Evolutionary conservation across 768 basidiomycete genomes (phyloP).

Genomic region (Boletus rubropictus): DNA sequence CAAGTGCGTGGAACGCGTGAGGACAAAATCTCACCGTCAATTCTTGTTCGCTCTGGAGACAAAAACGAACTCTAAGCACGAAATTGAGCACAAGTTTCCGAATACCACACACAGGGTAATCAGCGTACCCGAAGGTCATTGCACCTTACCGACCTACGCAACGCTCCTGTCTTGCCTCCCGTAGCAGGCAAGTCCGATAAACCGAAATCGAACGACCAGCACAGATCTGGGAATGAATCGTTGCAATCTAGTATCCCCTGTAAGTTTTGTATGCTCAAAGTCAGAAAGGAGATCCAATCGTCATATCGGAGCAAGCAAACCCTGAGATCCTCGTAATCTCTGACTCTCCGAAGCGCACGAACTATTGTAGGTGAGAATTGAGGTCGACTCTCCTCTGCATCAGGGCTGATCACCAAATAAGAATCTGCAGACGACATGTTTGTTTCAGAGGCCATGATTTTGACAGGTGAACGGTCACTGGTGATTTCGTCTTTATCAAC

Average conservation of each 20-base stretch:
- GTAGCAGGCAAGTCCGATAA: background rate
- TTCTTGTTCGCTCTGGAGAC: background rate
- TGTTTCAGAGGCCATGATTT: conserved; percentile 1
- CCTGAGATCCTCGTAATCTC: background rate
- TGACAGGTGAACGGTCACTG: background rate
- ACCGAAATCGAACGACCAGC: background rate
- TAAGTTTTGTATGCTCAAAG: background rate
- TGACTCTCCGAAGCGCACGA: conserved; percentile 6
- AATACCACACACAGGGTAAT: background rate
- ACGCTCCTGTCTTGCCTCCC: background rate
- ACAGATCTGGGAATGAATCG: conserved; percentile 2
- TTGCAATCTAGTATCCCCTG: background rate
- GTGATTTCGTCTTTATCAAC: background rate
- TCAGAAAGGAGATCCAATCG: background rate
- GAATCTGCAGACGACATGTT: conserved; percentile 6
- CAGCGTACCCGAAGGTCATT: conserved; percentile 11
- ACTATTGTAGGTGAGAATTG: background rate
- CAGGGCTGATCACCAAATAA: conserved; percentile 4
- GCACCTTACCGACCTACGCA: conserved; percentile 10
- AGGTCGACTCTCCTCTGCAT: background rate
- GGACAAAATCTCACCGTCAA: background rate
- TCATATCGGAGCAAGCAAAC: background rate
- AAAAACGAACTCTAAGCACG: conserved; percentile 2
- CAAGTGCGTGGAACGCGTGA: background rate
- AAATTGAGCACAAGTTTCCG: background rate